Evolutionary conservation across 306 rosid species (phyloP), one percentile per base, ranked within the genome.

Genomic region (Cucurbita maxima): DNA sequence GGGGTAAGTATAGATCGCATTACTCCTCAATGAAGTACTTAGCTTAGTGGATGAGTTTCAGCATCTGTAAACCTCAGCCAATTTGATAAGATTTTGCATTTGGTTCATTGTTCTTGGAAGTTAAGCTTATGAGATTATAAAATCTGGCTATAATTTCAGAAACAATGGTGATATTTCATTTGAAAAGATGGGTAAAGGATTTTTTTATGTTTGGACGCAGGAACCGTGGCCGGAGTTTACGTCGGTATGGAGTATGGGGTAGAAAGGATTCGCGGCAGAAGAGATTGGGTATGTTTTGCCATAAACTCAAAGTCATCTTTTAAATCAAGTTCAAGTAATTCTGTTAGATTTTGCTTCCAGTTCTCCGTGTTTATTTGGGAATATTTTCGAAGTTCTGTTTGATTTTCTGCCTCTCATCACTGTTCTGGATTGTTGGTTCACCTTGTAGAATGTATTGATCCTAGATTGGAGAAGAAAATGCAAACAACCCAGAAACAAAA

Each of bases 221-320:
- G 98, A 79, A 18, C 96, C 30, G 71, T 88, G 22, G 97, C 93
- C 43, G 97, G 94, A 20, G 50, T 90, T 8, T 93, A 90, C 61
- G 96, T 93, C 77, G 98, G 98, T 64, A 58, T 76, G 66, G 96
- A 88, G 83, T 93, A 88, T 73, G 96, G 92, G n/a, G 77, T 76
- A 2, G 97, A 86, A 81, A 83, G 90, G 77, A 54, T 86, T 67
- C 90, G 96, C 30, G 97, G 96, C 76, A 83, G 57, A n/a, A 84
- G 96, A 57, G 98, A 90, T 56, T 93, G 98, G 98, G 98, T 90
- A 87, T 48, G 78, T 82, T 76, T 76, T 64, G 75, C 71, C 69
- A 19, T 72, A 20, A 41, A 20, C 58, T 30, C 71, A 11, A 44
- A 43, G 4, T 20, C 15, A 5, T 44, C 30, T 4, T 44, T 41